Conservation (phyloP, 2,329 filamentous ascomycete species). For the Aphanocladium album region DNA sequence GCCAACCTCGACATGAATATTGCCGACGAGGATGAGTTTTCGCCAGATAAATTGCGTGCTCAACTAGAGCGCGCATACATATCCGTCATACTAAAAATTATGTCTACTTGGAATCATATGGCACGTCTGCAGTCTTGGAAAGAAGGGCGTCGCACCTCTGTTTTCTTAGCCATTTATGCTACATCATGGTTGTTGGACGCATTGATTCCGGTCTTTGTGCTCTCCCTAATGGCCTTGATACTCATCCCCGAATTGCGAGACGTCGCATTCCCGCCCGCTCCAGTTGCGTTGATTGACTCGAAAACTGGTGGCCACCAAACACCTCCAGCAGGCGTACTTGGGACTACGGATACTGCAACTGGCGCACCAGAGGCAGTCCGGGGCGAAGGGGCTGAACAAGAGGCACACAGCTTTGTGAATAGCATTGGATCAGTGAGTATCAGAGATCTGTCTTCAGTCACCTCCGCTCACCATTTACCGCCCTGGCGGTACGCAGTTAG, state of each 20-base stretch:
- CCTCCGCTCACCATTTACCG: neutral
- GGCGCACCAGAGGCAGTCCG: constrained; percentile 74
- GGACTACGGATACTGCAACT: constrained; percentile 67
- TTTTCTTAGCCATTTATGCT: constrained; percentile 48
- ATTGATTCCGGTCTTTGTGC: constrained; percentile 53
- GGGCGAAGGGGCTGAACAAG: constrained; percentile 72
- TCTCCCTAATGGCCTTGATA: constrained; percentile 57
- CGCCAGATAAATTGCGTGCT: constrained; percentile 71
- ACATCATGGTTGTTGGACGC: constrained; percentile 65
- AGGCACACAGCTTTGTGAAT: constrained; percentile 72
- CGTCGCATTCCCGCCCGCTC: constrained; percentile 67
- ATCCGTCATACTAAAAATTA: constrained; percentile 61
- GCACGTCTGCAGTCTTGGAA: constrained; percentile 71
- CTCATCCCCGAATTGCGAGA: constrained; percentile 55
- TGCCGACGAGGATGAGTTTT: constrained; percentile 73
- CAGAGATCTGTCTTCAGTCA: no score
- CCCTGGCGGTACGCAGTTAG: constrained; percentile 41
- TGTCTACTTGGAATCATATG: constrained; percentile 63
- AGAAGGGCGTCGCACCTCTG: constrained; percentile 60
- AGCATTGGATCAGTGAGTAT: constrained; percentile 40
- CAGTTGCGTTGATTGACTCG: constrained; percentile 62
- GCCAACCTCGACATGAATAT: constrained; percentile 75
- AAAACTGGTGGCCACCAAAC: constrained; percentile 67
- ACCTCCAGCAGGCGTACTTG: constrained; percentile 66
- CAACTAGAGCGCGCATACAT: constrained; percentile 74